Evolutionary conservation across 495 filamentous ascomycete genomes (phyloP).

Genomic region (Podospora sp.): DNA sequence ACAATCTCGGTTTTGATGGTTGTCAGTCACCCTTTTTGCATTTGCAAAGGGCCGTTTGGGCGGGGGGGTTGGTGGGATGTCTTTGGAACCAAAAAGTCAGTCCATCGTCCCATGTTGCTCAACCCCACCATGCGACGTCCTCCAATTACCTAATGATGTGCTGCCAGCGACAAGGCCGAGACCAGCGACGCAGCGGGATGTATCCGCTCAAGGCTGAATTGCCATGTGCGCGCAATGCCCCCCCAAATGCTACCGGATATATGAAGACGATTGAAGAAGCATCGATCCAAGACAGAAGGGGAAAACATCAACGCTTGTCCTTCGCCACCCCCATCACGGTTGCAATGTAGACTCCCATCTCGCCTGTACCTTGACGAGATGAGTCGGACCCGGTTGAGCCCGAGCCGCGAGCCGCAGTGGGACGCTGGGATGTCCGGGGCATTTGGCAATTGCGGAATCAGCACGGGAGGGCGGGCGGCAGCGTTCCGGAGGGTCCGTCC

Average conservation of each 20-base stretch:
- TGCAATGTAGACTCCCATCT: conserved; percentile 5
- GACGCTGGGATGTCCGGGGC: background rate
- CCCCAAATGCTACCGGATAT: conserved; percentile 11
- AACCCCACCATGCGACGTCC: conserved; percentile 5
- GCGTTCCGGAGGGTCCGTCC: background rate
- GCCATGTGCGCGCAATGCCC: conserved; percentile 11
- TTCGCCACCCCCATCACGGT: background rate
- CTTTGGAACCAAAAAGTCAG: background rate
- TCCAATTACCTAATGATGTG: conserved; percentile 22
- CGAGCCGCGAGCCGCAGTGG: conserved; percentile 7
- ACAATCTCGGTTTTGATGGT: background rate
- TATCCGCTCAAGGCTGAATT: conserved; percentile 25
- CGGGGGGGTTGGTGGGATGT: conserved; percentile 5
- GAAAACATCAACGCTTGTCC: background rate
- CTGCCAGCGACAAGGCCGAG: background rate
- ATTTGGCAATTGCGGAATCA: background rate
- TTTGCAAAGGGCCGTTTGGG: conserved; percentile 3
- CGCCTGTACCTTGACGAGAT: background rate
- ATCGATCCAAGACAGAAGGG: background rate
- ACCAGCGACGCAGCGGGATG: conserved; percentile 12
- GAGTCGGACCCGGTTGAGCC: conserved; percentile 16
- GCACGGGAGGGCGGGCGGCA: conserved; percentile 1
- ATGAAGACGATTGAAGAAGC: conserved; percentile 1
- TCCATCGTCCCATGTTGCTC: conserved; percentile 9
- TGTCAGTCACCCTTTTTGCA: background rate